Base-by-base conservation (phyloP, 352 stramenopile species). In the Phytophthora meadii region DNA sequence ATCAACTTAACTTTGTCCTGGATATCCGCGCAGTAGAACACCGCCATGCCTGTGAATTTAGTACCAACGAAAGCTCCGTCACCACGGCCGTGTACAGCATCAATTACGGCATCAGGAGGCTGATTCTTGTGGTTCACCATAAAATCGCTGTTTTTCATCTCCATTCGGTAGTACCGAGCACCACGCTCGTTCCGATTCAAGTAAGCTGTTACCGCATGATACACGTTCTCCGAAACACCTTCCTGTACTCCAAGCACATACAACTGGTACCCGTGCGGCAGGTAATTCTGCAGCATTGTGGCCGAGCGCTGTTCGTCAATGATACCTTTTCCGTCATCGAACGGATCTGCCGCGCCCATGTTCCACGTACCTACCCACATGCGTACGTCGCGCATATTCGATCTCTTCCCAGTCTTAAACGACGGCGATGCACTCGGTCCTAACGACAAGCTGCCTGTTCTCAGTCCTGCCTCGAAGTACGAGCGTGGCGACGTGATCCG, bases 321-420 rank as follows among this genome's bases (percentile, higher is more conserved):
- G 44, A 93, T 87, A 0, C 82, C 84, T 37, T 74, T 74, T 28
- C 77, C 78, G 40, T 94, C 84, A 4, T 81, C 78, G 51, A 95
- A 94, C 11, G 87, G 88, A 50, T 95, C 89, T 7, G 85, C 76
- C 0, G 87, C 87, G 2, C 84, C 86, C 73, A 97, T 89, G 69
- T 97, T 97, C 89, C 89, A 97, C 22, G 84, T 90, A 5, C 89
- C 89, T 4, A 91, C 80, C 88, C 87, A 97, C 50, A 97, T 77
- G 9, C 81, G 75, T 6, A 94, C 79, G 52, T 94, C 83, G 11
- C 59, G 67, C 34, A 54, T 73, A 39, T 61, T 86, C 14, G 61
- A 40, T 30, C 81, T 73, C 57, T 88, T 82, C 11, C 48, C 32
- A 32, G 63, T 49, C n/a, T 54, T 66, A 34, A 66, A 45, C 4